Evolutionary conservation across 2,329 filamentous ascomycete genomes (phyloP), one percentile per base, ranked within the genome.

Genomic region (Aspergillus ustus): DNA sequence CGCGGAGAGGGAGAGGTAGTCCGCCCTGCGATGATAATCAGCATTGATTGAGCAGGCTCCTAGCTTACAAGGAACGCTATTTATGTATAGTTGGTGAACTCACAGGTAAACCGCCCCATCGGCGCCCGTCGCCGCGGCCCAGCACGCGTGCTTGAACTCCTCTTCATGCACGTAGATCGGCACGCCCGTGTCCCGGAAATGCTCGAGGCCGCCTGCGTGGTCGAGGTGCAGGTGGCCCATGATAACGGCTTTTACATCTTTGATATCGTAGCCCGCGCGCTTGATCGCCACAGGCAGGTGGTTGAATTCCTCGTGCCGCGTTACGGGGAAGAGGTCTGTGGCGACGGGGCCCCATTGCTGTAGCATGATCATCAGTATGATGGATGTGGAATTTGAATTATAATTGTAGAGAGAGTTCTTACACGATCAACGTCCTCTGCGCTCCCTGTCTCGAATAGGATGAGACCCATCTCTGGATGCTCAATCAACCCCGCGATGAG

Each of bases 201-300:
- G 72, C 52, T 82, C 79, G 0, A 83, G 68, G 0, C 81, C 81
- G 2, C 81, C 81, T 0, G 81, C 81, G 64, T 83, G 81, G 62
- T 83, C 81, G 3, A 82, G 64, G 64, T 83, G 80, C 29, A 83
- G 68, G 59, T 83, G 81, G 2, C 81, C 78, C 22, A 83, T 75
- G 3, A 83, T 75, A 9, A 83, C 75, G 19, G 77, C 74, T 66
- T 82, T 82, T 28, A 83, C 70, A 65, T 83, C 80, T 50, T 78
- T 76, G 53, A 83, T 78, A 48, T 77, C 73, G 53, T 82, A 70
- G 19, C 79, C 77, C 0, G 75, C 72, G 13, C 67, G 66, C 50
- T 70, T 68, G 48, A 80, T 78, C 2, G 77, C 77, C 0, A 69
- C 69, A 0, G 73, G 71, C 2, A 80, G 71, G 17, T 73, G 72